These are phyloP conservation scores for Claviceps cyperi DNA, from an alignment of 2,329 filamentous ascomycete genomes.

Conservation along the genomic window DNA sequence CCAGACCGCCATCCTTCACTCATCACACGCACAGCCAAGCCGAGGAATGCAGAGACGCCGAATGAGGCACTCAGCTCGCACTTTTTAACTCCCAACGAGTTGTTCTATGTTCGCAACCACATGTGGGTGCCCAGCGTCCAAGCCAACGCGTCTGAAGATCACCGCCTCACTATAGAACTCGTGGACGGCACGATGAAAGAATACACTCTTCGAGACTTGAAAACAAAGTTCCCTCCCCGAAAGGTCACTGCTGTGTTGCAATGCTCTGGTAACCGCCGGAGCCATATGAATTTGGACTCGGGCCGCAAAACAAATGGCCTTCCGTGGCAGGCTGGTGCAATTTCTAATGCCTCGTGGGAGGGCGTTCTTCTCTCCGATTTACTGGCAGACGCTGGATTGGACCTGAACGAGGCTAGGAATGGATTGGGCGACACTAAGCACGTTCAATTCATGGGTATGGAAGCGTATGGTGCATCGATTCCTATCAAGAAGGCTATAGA, in stretches of 20 bases:
- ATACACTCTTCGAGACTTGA: constrained; percentile 41
- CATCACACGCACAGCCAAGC: constrained; percentile 36
- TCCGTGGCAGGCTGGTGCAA: constrained; percentile 44
- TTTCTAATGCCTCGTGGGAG: constrained; percentile 45
- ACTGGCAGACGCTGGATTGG: constrained; percentile 39
- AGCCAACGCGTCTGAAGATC: constrained; percentile 21
- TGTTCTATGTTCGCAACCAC: constrained; percentile 48
- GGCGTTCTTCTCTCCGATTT: constrained; percentile 41
- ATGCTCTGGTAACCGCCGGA: constrained; percentile 45
- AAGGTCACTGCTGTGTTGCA: constrained; percentile 42
- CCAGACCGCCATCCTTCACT: constrained; percentile 36
- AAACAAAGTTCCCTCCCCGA: constrained; percentile 32
- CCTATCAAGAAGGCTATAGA: constrained; percentile 44
- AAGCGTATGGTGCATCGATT: constrained; percentile 48
- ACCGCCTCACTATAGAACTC: constrained; percentile 39
- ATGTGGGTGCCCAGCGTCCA: constrained; percentile 44
- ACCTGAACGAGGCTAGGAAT: constrained; percentile 21
- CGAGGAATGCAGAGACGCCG: constrained; percentile 48
- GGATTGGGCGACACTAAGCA: constrained; percentile 29
- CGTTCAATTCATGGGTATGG: constrained; percentile 42
- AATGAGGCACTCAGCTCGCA: constrained; percentile 28
- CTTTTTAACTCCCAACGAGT: constrained; percentile 39
- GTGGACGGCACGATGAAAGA: constrained; percentile 35
- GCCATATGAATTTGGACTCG: constrained; percentile 38
- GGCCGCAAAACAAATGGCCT: constrained; percentile 38